A percentile compares a stretch with the other conserved stretches of the same genome.
Evolutionary conservation across 2,329 filamentous ascomycete genomes (phyloP).

Genomic region (Rhinocladiella similis): DNA sequence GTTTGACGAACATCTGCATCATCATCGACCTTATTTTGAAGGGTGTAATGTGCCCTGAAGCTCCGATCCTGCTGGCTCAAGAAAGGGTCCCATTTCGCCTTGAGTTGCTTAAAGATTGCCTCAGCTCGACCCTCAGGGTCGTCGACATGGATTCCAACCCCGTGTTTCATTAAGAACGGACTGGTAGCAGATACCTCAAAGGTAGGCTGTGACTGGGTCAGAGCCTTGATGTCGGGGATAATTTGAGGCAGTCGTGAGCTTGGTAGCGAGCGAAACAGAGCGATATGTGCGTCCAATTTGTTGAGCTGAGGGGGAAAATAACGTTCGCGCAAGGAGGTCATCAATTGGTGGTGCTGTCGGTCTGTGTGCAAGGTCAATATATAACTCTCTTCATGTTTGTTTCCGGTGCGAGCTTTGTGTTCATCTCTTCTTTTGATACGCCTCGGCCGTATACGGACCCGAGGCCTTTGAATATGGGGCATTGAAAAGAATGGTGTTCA

Average conservation of each 20-base stretch:
- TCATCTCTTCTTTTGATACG: constrained; percentile 3
- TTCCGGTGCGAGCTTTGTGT: constrained; percentile 6
- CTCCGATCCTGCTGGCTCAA: constrained; percentile 28
- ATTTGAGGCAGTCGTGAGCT: constrained; percentile 22
- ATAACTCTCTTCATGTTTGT: constrained; percentile 17
- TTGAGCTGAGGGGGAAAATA: constrained; percentile 28
- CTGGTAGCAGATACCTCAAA: constrained; percentile 12
- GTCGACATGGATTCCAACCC: constrained; percentile 13
- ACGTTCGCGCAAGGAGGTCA: constrained; percentile 26
- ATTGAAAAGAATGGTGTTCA: background rate
- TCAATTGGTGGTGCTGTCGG: constrained; percentile 17
- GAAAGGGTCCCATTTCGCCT: constrained; percentile 15
- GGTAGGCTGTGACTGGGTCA: constrained; percentile 6
- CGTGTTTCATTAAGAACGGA: constrained; percentile 14
- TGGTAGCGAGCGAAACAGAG: constrained; percentile 32
- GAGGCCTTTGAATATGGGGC: background rate
- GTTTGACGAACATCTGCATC: constrained; percentile 10
- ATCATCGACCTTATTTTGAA: constrained; percentile 29
- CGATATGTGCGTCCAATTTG: constrained; percentile 29
- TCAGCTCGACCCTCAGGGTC: constrained; percentile 5
- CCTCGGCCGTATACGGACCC: background rate
- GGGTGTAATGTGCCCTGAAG: constrained; percentile 25
- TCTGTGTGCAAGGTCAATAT: constrained; percentile 29
- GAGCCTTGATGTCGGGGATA: constrained; percentile 3
- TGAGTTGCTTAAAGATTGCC: constrained; percentile 14